Evolutionary conservation across 208 protist genomes (phyloP), one percentile per base, ranked within the genome.

Genomic region (Acanthamoeba quina): DNA sequence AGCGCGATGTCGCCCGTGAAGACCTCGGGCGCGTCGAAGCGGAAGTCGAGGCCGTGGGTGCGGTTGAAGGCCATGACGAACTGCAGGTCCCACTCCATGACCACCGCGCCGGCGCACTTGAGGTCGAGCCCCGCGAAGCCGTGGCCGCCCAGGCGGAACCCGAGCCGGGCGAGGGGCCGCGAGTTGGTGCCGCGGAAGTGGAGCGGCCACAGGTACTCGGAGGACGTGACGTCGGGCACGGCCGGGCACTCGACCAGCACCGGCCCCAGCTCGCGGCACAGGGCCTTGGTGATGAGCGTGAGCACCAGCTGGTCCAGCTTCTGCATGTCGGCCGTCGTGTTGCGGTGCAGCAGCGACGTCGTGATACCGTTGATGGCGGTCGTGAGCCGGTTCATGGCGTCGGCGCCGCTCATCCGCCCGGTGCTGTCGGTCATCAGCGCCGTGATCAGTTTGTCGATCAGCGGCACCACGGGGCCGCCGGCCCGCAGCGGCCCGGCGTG

Each of bases 301-400:
- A 93, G 66, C 68, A 93, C 68, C 5, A 93, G 41, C 66, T 80
- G 44, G 5, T 93, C 89, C 24, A 93, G 11, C 52, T 19, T n/a
- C 66, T 58, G 5, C n/a, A 5, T 5, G 11, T 29, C 64, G 19
- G 37, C 26, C 21, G 37, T 49, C 26, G 2, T 21, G 44, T 64
- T 11, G 44, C 29, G n/a, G 10, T 44, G 41, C 41, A 78, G n/a
- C 24, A 93, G n/a, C 41, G 10, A 10, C 2, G 44, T 9, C 44
- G 89, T 64, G 47, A 93, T 56, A n/a, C 11, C 15, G 66, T 21
- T 56, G 66, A 93, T 64, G 52, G 34, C 85, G 34, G 24, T 6
- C 85, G 62, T 74, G 24, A 91, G 62, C 10, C 47, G 5, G 54
- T 91, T 91, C 60, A 74, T n/a, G 13, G 62, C 17, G 34, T 91